phyloP scores from a whole-genome alignment of 2,329 filamentous ascomycete species.

The Penicillium sp. region DNA sequence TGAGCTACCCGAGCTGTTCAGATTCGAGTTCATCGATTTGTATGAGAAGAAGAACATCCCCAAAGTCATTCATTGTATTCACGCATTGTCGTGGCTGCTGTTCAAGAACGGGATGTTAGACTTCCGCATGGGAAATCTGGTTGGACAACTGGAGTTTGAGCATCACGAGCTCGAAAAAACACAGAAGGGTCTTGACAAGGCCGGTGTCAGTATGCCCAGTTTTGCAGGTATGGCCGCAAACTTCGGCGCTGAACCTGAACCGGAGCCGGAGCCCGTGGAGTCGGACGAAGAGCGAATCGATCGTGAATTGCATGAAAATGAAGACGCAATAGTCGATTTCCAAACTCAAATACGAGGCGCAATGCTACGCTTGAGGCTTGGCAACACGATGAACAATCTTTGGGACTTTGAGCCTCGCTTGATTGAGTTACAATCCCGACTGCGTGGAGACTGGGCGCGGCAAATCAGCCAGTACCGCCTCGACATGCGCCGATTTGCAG shows the following conservation, averaged over 20 bases:
- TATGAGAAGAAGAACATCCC: constrained; percentile 99
- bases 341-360: constrained; percentile 88
- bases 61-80: constrained; percentile 98
- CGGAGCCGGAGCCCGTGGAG: constrained; percentile 73
- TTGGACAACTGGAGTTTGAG: constrained; percentile 95
- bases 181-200: constrained; percentile 94
- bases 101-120: constrained; percentile 93
- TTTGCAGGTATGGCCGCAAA: constrained; percentile 97
- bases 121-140: constrained; percentile 94
- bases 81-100: constrained; percentile 95
- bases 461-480: constrained; percentile 82
- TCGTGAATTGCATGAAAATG: constrained; percentile 78
- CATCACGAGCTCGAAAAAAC: constrained; percentile 96
- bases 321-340: constrained; percentile 73
- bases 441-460: constrained; percentile 84
- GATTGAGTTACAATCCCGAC: constrained; percentile 80
- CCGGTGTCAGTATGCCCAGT: constrained; percentile 93
- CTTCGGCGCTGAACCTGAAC: constrained; percentile 83
- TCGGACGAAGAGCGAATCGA: constrained; percentile 88
- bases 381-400: constrained; percentile 80
- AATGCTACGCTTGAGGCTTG: constrained; percentile 74
- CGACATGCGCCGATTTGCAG: constrained; percentile 80
- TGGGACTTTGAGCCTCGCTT: constrained; percentile 84
- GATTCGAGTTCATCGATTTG: constrained; percentile 94
- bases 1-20: constrained; percentile 90